A percentile compares a stretch with the other conserved stretches of the same genome.
These are phyloP conservation scores for Elaeis oleifera DNA, from an alignment of 202 grass and related monocot species.

Conservation along the genomic window DNA sequence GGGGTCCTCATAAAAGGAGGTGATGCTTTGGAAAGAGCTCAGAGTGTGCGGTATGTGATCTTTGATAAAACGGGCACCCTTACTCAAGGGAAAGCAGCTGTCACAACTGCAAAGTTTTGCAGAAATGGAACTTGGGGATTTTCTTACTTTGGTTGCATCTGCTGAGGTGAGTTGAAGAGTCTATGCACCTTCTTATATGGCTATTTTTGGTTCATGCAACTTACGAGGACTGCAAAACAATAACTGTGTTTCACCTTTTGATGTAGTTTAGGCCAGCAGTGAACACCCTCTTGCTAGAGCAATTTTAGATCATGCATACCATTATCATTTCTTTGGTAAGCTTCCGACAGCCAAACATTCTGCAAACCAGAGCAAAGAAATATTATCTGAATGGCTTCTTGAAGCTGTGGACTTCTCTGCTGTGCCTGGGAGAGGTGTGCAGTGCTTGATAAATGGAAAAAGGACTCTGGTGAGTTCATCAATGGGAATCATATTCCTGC, in stretches of 20 bases:
- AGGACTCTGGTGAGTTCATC: slow-evolving; percentile 60
- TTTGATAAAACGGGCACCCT: slow-evolving; percentile 92
- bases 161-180: slow-evolving; percentile 58
- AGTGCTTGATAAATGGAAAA: slow-evolving; percentile 57
- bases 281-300: slow-evolving; percentile 84
- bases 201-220: slow-evolving; percentile 5
- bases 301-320: slow-evolving; percentile 69
- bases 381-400: slow-evolving; percentile 59
- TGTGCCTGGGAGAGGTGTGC: slow-evolving; percentile 72
- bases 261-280: slow-evolving; percentile 64
- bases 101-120: slow-evolving; percentile 71
- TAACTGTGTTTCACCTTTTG: slow-evolving; percentile 18
- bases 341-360: slow-evolving; percentile 48
- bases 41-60: slow-evolving; percentile 64
- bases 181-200: slow-evolving; percentile 1
- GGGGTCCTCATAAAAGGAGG: slow-evolving; percentile 88
- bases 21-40: slow-evolving; percentile 81
- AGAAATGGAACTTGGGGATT: slow-evolving; percentile 86
- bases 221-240: too few relatives aligned
- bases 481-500: background rate
- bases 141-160: slow-evolving; percentile 84
- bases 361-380: slow-evolving; percentile 48
- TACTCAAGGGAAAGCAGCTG: slow-evolving; percentile 86
- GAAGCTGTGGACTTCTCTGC: slow-evolving; percentile 61
- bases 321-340: slow-evolving; percentile 88